These are phyloP conservation scores for Russula abietina DNA, from an alignment of 768 basidiomycete genomes.

Conservation along the genomic window DNA sequence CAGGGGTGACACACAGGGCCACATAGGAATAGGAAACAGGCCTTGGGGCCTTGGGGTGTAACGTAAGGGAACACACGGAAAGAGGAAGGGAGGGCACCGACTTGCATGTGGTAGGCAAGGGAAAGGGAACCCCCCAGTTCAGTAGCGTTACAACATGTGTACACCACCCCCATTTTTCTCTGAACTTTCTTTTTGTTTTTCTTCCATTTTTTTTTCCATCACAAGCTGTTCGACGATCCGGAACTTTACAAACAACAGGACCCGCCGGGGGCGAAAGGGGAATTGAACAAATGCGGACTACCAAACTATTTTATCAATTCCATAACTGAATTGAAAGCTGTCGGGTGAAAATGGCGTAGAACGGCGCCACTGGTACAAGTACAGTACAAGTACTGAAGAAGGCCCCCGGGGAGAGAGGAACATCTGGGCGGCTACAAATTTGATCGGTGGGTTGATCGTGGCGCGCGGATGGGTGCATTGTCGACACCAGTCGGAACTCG, in stretches of 20 bases:
- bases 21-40: no score
- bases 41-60: no score
- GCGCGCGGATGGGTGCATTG: not conserved
- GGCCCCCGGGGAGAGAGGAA: not conserved
- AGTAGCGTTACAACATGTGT: no score
- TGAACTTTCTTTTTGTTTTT: constrained; percentile 16
- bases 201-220: not conserved
- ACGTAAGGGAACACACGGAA: constrained; percentile 4
- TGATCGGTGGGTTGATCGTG: constrained; percentile 19
- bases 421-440: constrained; percentile 9
- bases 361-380: not conserved
- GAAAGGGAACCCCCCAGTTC: no score
- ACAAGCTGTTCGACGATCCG: not conserved
- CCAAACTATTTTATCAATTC: constrained; percentile 4
- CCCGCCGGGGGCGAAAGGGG: not conserved
- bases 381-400: not conserved
- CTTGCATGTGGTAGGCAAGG: not conserved
- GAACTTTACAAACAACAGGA: not conserved
- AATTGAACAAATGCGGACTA: constrained; percentile 6
- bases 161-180: not conserved
- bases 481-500: not conserved
- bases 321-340: constrained; percentile 16
- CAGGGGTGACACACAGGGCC: no score
- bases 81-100: no score
- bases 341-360: constrained; percentile 8